A percentile compares a stretch with the other conserved stretches of the same genome.
These are phyloP conservation scores for Ceratobasidium sp. DNA, from an alignment of 1,284 basidiomycete genomes.

Conservation along the genomic window DNA sequence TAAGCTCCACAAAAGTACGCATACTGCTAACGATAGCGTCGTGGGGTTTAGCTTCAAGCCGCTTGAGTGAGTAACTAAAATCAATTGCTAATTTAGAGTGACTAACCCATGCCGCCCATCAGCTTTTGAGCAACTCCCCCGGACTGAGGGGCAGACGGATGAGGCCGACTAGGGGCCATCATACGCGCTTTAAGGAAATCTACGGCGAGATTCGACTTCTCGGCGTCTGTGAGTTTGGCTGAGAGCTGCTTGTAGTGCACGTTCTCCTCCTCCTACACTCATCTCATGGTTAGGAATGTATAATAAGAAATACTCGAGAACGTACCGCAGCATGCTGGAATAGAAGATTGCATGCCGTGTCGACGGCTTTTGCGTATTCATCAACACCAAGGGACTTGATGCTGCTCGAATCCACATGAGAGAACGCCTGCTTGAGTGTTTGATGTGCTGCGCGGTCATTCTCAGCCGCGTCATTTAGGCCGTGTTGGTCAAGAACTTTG, in stretches of 20 bases:
- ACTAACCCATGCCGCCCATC: background rate
- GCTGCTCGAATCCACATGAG: background rate
- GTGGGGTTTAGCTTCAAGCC: background rate
- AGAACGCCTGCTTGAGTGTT: background rate
- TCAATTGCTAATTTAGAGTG: background rate
- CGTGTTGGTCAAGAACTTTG: background rate
- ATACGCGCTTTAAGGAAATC: constrained; percentile 10
- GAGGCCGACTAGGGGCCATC: background rate
- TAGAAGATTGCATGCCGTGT: background rate
- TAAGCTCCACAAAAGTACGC: background rate
- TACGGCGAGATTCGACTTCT: background rate
- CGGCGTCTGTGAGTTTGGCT: background rate
- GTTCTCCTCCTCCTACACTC: constrained; percentile 3
- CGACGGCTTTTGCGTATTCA: background rate
- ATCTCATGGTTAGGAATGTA: background rate
- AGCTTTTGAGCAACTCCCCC: background rate
- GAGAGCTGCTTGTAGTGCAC: background rate
- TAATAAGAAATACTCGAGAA: background rate
- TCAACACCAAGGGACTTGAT: background rate
- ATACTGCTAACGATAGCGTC: background rate
- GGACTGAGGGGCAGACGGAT: background rate
- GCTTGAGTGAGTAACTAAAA: background rate
- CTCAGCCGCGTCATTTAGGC: background rate
- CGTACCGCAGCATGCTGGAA: background rate
- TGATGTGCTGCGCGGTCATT: background rate